Base-by-base conservation (phyloP, 108 stramenopile species). In the Mediolabrus comicus region DNA sequence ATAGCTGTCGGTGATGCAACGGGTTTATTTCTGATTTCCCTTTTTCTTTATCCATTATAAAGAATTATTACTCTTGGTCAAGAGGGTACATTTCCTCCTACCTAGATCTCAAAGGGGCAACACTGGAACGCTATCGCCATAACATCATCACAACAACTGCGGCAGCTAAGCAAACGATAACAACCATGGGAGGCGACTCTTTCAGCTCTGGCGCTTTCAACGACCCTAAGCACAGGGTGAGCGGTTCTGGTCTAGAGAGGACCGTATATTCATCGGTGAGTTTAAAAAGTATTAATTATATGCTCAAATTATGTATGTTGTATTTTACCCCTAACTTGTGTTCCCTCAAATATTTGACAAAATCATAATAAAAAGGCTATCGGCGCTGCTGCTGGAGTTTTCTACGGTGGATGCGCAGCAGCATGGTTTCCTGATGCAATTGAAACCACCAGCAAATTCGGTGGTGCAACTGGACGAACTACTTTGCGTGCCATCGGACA, bases 361-460 rank as follows among this genome's bases (percentile, higher is more conserved):
- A n/a, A n/a, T n/a, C n/a, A n/a, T 35, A 38, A 38, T 27, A 43
- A 65, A 6, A 14, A 79, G 77, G 65, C 38, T 30, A 62, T 65
- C 31, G 80, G 80, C n/a, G 69, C 63, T 27, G 65, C 53, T 22
- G 64, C 46, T 17, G 80, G 80, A 41, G 77, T 75, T 1, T 66
- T 77, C 65, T 81, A 70, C 38, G 80, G 75, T 36, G 59, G 71
- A 13, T 74, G 73, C 59, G 19, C 35, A 33, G 71, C 70, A 30
- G 80, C 80, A 54, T 81, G 80, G 80, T 77, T 67, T 27, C 80
- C 80, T 27, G 80, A 81, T 59, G 64, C 80, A 25, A 41, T 76
- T 3, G 28, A 53, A 22, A 43, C 67, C 41, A 8, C 63, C 2
- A 43, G 59, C 38, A 74, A 49, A 61, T 56, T 56, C 11, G 64